Base-by-base conservation (phyloP, 371 early-diverging fungal genomes). In the Mortierella sp. region DNA sequence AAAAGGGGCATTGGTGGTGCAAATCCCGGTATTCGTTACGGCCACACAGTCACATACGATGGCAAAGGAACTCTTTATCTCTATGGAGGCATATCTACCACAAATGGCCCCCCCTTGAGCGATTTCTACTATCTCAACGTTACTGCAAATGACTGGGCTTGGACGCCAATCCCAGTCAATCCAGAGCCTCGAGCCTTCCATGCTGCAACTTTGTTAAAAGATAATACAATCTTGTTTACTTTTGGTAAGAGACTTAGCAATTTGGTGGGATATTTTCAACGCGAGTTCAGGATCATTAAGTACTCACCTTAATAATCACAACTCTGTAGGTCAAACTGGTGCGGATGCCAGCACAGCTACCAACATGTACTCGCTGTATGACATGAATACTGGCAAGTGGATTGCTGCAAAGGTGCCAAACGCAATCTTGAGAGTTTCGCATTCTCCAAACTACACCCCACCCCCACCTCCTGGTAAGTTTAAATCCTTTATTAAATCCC, bases 161-260 rank as follows among this genome's bases (percentile, higher is more conserved):
- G 73, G 79, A 56, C 26, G 26, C 56, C 66, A 42, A 8, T 68
- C 19, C 28, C 0, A 31, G 68, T 35, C 7, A 29, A 59, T 3
- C 61, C 76, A 10, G 81, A 81, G 23, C 43, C 72, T 13, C 76
- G 81, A 13, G 79, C 70, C 2, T 79, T 73, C 70, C 79, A 79
- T 32, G 49, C 74, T 15, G 69, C 74, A 6, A 70, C 70, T 19
- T 34, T 79, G 22, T 35, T 79, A 2, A 29, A 19, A 0, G 70
- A 79, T 31, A 45, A 22, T 45, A 64, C 63, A 0, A 70, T 79
- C n/a, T 19, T 79, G 49, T 61, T 70, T 55, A 70, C 49, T 15
- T 79, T 73, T 37, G 79, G 79, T 73, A 69, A 45, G 34, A 45
- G 1, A 2, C 28, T 26, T 40, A 22, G 26, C 15, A 47, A 26